These are phyloP conservation scores for Tremella mesenterica DNA, from an alignment of 768 basidiomycete genomes.

Conservation along the genomic window DNA sequence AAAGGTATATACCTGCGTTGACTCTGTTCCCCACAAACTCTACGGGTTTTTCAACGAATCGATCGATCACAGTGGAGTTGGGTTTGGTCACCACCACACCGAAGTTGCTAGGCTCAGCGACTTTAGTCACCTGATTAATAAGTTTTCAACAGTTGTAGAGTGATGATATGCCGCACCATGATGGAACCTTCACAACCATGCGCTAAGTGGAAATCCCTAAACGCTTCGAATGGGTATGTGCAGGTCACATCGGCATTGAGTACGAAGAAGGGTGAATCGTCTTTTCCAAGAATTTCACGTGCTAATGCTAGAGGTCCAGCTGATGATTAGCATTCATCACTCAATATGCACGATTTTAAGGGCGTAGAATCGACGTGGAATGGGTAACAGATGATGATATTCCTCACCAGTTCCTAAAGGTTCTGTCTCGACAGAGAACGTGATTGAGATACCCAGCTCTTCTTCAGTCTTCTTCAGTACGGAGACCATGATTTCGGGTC, in stretches of 20 bases:
- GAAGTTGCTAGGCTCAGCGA: slow-evolving; percentile 49
- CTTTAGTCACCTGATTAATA: slow-evolving; percentile 46
- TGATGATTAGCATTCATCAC: slow-evolving; percentile 11
- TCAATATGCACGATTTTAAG: neutral
- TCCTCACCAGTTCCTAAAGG: slow-evolving; percentile 49
- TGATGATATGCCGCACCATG: slow-evolving; percentile 39
- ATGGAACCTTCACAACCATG: slow-evolving; percentile 50
- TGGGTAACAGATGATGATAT: neutral
- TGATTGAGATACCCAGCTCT: slow-evolving; percentile 49
- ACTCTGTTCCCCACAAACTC: slow-evolving; percentile 50
- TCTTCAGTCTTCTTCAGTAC: slow-evolving; percentile 49
- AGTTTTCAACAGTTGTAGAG: neutral
- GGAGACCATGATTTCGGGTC: slow-evolving; percentile 50
- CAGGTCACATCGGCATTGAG: slow-evolving; percentile 51
- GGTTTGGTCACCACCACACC: slow-evolving; percentile 49
- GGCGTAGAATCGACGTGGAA: no score
- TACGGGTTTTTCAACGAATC: slow-evolving; percentile 51
- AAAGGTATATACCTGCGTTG: slow-evolving; percentile 52
- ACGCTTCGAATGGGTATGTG: slow-evolving; percentile 49
- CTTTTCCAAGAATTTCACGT: slow-evolving; percentile 48
- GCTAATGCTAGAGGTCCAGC: slow-evolving; percentile 50
- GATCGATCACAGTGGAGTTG: slow-evolving; percentile 47
- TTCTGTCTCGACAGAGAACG: slow-evolving; percentile 49
- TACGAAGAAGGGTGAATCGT: slow-evolving; percentile 51
- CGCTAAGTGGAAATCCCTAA: slow-evolving; percentile 49